These are phyloP conservation scores for Pugionium cornutum DNA, from an alignment of 345 rosid genomes.

Conservation along the genomic window DNA sequence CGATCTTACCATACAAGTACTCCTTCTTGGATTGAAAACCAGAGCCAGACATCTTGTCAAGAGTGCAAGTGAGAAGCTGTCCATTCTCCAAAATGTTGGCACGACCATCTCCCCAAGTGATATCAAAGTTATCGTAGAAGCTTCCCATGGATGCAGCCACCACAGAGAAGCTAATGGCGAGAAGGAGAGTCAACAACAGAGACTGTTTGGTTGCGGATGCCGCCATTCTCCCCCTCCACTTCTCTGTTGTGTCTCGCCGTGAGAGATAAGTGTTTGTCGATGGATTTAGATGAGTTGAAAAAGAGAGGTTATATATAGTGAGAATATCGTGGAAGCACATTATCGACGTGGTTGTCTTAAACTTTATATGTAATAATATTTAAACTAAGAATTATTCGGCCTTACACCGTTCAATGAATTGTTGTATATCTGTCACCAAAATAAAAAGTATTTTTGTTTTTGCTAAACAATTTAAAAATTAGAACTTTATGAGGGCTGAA, in stretches of 20 bases:
- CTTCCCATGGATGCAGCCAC: slow-evolving; percentile 36
- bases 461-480: neutral
- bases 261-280: slow-evolving; percentile 20
- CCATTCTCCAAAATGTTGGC: slow-evolving; percentile 47
- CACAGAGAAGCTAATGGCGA: slow-evolving; percentile 33
- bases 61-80: slow-evolving; percentile 46
- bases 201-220: slow-evolving; percentile 23
- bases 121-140: slow-evolving; percentile 45
- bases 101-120: slow-evolving; percentile 50
- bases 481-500: slow-evolving; percentile 1
- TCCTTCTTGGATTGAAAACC: slow-evolving; percentile 53
- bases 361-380: slow-evolving; percentile 27
- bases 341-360: slow-evolving; percentile 39
- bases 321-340: slow-evolving; percentile 43
- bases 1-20: slow-evolving; percentile 47
- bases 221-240: slow-evolving; percentile 21
- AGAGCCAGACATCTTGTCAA: slow-evolving; percentile 50
- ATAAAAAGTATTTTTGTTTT: neutral
- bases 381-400: slow-evolving; percentile 20
- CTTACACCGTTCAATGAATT: slow-evolving; percentile 12
- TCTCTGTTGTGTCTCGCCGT: slow-evolving; percentile 24
- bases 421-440: slow-evolving; percentile 15
- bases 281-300: slow-evolving; percentile 10
- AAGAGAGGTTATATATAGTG: slow-evolving; percentile 22
- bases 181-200: slow-evolving; percentile 28